Evolutionary conservation across 2,329 filamentous ascomycete genomes (phyloP), one percentile per base, ranked within the genome.

Genomic region (Aphanoascus verrucosus): DNA sequence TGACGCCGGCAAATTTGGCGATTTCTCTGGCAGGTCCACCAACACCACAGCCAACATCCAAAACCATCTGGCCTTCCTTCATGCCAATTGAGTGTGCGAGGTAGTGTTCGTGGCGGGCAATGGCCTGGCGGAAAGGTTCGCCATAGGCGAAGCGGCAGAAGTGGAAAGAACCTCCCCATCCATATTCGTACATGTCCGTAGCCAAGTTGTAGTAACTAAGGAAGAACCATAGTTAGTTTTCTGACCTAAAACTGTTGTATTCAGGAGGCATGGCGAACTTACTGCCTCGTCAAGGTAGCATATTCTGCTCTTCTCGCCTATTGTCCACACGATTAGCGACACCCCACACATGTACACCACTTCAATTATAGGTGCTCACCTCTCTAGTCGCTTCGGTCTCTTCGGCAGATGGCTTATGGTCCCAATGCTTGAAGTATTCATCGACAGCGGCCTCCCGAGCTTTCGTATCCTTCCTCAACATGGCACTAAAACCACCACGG

Each of bases 71-170:
- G 64, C 82, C 82, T 66, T 90, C 84, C 70, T 85, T 82, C 66
- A 98, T 83, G 59, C 84, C 83, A 69, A 96, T 94, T 70, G 82
- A 82, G 72, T 90, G 83, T 45, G 93, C 93, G 31, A 98, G 85
- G 75, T 95, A 97, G 77, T 98, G 93, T 76, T 98, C 93, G 67
- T 98, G 93, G 55, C 93, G 86, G 60, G 90, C 88, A 72, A 97
- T 91, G 57, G 90, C 90, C 73, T 94, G 87, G 71, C 82, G 77
- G 76, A 97, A 97, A 50, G 82, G 76, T 75, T 98, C 93, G 67
- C 86, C 85, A 62, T 83, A 76, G 53, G 88, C 86, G 72, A 91
- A 96, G 59, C 91, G 88, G 75, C 88, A 94, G 79, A 98, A 97
- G 74, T 98, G 91, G 80, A 98, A 98, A 48, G 85, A 91, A 65